Percentiles rank a stretch among this genome's conserved stretches.
These are phyloP conservation scores for Trichoderma sp. DNA, from an alignment of 2,329 filamentous ascomycete species.

Conservation along the genomic window DNA sequence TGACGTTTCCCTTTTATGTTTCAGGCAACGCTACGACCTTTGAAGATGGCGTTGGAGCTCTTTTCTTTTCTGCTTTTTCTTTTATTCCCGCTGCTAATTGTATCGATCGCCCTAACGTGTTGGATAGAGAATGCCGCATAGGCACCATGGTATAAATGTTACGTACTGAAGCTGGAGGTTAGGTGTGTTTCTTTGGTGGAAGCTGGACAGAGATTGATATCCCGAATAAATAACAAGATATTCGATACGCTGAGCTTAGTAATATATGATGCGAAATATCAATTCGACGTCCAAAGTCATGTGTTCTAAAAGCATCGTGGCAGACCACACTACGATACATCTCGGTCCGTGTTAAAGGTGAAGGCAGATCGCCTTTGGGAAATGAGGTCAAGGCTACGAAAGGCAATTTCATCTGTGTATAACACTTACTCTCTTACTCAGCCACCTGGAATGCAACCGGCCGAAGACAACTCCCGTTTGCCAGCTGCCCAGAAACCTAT, in stretches of 20 bases:
- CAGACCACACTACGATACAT: neutral
- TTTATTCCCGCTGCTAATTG: neutral
- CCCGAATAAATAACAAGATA: neutral
- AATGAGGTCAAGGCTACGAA: neutral
- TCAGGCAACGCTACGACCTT: conserved; percentile 12
- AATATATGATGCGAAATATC: neutral
- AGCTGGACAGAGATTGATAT: conserved; percentile 11
- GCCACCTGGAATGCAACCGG: neutral
- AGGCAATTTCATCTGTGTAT: neutral
- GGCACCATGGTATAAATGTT: conserved; percentile 18
- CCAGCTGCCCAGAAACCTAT: conserved; percentile 25
- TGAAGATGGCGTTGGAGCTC: conserved; percentile 16
- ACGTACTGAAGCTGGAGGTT: neutral
- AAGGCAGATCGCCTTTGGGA: neutral
- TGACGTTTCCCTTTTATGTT: conserved; percentile 1
- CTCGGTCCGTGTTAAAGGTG: neutral
- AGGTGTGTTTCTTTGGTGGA: neutral
- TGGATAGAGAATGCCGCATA: conserved; percentile 25
- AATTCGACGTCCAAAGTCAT: neutral
- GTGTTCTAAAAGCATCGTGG: neutral
- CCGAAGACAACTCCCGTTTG: neutral
- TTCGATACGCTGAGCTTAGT: neutral
- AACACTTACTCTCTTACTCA: neutral
- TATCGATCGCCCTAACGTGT: conserved; percentile 12
- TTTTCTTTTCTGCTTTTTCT: neutral